Evolutionary conservation across 1,284 basidiomycete species (phyloP).

Genomic region (Microbotryum violaceum): DNA sequence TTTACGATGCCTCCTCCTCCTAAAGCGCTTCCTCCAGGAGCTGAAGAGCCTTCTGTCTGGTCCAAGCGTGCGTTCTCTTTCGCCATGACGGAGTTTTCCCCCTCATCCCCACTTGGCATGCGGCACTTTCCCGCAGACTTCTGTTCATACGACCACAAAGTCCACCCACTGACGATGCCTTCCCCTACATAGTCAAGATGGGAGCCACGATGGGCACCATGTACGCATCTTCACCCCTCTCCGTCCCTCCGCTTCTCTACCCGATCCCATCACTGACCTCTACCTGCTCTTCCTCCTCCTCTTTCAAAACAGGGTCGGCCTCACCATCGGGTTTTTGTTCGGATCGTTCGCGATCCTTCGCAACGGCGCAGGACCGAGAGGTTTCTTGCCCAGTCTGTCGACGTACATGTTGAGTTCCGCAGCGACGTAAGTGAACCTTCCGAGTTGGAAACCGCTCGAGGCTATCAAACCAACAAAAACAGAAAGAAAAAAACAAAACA

Average conservation of each 20-base stretch:
- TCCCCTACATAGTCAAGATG: conserved; percentile 22
- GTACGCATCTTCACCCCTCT: not conserved
- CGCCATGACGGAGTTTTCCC: no score
- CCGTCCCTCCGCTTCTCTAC: not conserved
- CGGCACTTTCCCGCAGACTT: not conserved
- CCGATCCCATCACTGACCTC: not conserved
- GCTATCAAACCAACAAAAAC: no score
- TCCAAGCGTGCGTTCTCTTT: conserved; percentile 16
- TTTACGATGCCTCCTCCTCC: conserved; percentile 16
- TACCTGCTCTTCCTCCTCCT: not conserved
- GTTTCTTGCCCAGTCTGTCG: conserved; percentile 74
- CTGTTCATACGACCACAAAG: not conserved
- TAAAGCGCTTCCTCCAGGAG: conserved; percentile 6
- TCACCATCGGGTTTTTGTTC: conserved; percentile 94
- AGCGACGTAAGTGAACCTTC: conserved; percentile 48
- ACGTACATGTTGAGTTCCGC: conserved; percentile 91
- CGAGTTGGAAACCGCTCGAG: not conserved
- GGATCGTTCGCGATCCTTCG: conserved; percentile 81
- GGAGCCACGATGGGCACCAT: conserved; percentile 17
- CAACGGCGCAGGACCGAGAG: conserved; percentile 77
- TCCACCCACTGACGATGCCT: not conserved
- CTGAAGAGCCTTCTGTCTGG: conserved; percentile 13
- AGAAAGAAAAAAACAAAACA: no score
- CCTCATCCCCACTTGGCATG: not conserved
- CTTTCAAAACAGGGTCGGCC: conserved; percentile 52